Base-by-base conservation (phyloP, 352 stramenopile species). In the Phytopythium montanum region DNA sequence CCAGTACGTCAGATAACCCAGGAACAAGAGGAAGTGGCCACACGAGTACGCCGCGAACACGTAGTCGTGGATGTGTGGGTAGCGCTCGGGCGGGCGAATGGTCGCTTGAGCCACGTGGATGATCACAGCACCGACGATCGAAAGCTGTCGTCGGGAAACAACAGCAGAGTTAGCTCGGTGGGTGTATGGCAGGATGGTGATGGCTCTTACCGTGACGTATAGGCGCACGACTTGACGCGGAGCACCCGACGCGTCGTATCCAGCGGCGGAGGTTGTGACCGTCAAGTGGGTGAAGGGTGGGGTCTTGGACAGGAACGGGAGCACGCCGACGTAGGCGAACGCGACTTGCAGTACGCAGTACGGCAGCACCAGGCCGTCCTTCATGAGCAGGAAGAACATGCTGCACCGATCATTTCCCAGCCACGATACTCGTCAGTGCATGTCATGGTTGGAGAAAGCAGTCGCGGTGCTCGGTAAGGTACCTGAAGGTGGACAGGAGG, bases 61-160 rank as follows among this genome's bases (percentile, higher is more conserved):
- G 62, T 94, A 95, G 68, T 95, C 84, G 62, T 93, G 85, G 65
- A 94, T 85, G 64, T 95, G 84, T 0, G 86, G 86, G 45, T 92
- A 92, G 46, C 71, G 77, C 23, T 59, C 39, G 1, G 86, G 82
- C 12, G 84, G 75, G 2, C 49, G 33, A 28, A 95, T 68, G 33
- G 65, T 39, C 9, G 60, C 61, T 49, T 91, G 80, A 5, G 71
- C 72, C 10, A 79, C 26, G 55, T 95, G 86, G 54, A 92, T 81
- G 14, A 66, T 28, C 14, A 80, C 41, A 2, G 78, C 71, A 12
- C 80, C 86, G 13, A 79, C 23, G 19, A 85, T 65, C 16, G 84
- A 93, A 26, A 81, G 29, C 85, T 94, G 60, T 3, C 29, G 12
- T 41, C 14, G 1, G n/a, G 41, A 39, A 5, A 29, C 29, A 57